phyloP scores from a whole-genome alignment of 306 rosid species.

The Pyrus pyrifolia region DNA sequence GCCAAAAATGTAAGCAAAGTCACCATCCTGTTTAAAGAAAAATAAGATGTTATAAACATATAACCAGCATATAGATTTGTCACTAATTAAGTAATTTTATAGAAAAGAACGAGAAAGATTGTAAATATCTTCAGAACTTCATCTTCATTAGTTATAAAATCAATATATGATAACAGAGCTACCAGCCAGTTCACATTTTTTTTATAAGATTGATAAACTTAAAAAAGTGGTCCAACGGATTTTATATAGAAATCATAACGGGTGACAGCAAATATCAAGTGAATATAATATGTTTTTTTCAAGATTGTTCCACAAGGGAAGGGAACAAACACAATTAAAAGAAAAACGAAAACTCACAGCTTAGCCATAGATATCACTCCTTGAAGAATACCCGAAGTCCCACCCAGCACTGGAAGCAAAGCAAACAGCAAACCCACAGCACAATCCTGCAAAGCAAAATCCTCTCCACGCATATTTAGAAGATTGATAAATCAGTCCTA shows the following conservation, averaged over 20 bases:
- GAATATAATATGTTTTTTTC: neutral
- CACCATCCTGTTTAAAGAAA: slow-evolving; percentile 56
- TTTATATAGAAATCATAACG: neutral
- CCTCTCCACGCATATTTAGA: slow-evolving; percentile 16
- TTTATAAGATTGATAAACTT: neutral
- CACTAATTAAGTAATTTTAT: neutral
- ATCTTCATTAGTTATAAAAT: neutral
- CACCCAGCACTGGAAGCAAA: slow-evolving; percentile 89
- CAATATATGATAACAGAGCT: neutral
- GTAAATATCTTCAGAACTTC: neutral
- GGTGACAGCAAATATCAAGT: neutral
- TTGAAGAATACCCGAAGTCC: slow-evolving; percentile 90
- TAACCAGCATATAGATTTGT: neutral
- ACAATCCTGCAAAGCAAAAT: slow-evolving; percentile 39
- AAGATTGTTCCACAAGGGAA: neutral
- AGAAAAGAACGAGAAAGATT: neutral
- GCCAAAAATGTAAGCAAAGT: slow-evolving; percentile 64
- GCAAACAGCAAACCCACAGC: slow-evolving; percentile 56
- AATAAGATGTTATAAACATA: slow-evolving; percentile 7
- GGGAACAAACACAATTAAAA: neutral
- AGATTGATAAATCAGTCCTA: slow-evolving; percentile 8
- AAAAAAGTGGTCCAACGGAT: neutral
- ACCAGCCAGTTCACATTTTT: neutral
- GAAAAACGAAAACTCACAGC: slow-evolving; percentile 47
- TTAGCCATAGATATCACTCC: slow-evolving; percentile 90